phyloP scores from a whole-genome alignment of 139 green algal genomes.

The Coelastrella sp. region DNA sequence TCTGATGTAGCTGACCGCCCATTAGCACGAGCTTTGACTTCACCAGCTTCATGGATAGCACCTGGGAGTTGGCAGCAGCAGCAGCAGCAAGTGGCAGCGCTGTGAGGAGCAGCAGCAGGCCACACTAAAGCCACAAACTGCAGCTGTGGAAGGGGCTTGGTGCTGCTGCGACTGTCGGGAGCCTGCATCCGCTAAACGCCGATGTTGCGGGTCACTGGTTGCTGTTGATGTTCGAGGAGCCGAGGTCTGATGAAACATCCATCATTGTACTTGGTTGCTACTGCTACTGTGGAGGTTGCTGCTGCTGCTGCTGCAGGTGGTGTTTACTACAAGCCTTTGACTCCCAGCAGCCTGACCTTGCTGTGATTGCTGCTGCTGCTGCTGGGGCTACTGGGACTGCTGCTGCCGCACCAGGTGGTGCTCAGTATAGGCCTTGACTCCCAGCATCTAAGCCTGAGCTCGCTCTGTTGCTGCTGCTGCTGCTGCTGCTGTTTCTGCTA shows the following conservation, averaged over 20 bases:
- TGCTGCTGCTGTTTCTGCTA: background rate
- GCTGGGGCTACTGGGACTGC: too few relatives aligned
- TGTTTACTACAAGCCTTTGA: too few relatives aligned
- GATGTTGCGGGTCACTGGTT: too few relatives aligned
- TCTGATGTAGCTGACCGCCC: constrained; percentile 64
- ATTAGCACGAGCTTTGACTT: constrained; percentile 72
- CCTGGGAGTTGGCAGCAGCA: constrained; percentile 84
- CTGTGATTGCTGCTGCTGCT: too few relatives aligned
- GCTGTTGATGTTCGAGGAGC: too few relatives aligned
- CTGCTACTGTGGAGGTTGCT: background rate
- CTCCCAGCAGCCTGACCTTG: too few relatives aligned
- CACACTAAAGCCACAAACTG: background rate
- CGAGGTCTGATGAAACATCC: background rate
- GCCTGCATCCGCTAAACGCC: too few relatives aligned
- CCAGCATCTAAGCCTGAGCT: too few relatives aligned
- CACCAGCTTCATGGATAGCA: constrained; percentile 84
- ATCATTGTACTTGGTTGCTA: background rate
- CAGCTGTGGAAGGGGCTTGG: background rate
- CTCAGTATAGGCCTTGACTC: too few relatives aligned
- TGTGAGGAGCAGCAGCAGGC: background rate
- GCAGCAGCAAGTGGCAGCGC: constrained; percentile 53
- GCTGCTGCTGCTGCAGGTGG: constrained; percentile 14
- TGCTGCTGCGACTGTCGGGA: too few relatives aligned
- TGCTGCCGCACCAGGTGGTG: too few relatives aligned
- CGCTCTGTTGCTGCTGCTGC: too few relatives aligned